Conservation (phyloP, 2,329 filamentous ascomycete species). For the Gaeumannomyces tritici region DNA sequence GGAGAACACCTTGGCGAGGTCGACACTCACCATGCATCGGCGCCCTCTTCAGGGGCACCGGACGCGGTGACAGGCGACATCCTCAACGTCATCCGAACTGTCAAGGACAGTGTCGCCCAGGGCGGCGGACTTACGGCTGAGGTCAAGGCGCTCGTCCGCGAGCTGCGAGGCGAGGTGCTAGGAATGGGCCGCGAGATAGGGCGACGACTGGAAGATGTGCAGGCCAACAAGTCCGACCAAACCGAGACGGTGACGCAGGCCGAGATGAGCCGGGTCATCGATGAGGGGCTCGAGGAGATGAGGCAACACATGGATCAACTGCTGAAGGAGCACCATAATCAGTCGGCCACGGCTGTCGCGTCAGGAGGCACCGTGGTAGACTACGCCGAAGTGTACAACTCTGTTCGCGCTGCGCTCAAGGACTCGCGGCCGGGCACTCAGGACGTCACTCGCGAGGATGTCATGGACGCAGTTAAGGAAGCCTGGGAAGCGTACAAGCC, state of each 20-base stretch:
- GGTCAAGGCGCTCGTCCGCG: slow-evolving; percentile 83
- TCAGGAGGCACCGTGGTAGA: slow-evolving; percentile 56
- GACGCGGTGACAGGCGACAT: slow-evolving; percentile 68
- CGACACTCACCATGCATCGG: slow-evolving; percentile 33
- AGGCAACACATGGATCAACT: slow-evolving; percentile 76
- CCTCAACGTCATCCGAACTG: slow-evolving; percentile 69
- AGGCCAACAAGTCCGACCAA: slow-evolving; percentile 32
- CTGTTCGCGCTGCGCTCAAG: slow-evolving; percentile 65
- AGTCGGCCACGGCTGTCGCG: slow-evolving; percentile 53
- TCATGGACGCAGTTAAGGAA: slow-evolving; percentile 77
- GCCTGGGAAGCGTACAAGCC: slow-evolving; percentile 94
- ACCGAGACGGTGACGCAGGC: slow-evolving; percentile 48
- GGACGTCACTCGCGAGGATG: slow-evolving; percentile 66
- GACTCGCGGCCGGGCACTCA: slow-evolving; percentile 40
- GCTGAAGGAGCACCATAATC: slow-evolving; percentile 64
- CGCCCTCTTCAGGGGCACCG: slow-evolving; percentile 31
- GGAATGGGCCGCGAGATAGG: slow-evolving; percentile 91
- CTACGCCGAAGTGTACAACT: slow-evolving; percentile 77
- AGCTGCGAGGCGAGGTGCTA: slow-evolving; percentile 83
- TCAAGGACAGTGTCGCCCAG: slow-evolving; percentile 86
- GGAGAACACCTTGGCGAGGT: slow-evolving; percentile 31
- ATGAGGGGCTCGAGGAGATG: slow-evolving; percentile 72
- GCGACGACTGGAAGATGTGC: slow-evolving; percentile 69
- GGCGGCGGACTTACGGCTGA: slow-evolving; percentile 83
- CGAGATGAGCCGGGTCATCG: slow-evolving; percentile 68